Percentiles rank a stretch among this genome's conserved stretches.
phyloP scores from a whole-genome alignment of 148 eudicot species.

The Camellia japonica region DNA sequence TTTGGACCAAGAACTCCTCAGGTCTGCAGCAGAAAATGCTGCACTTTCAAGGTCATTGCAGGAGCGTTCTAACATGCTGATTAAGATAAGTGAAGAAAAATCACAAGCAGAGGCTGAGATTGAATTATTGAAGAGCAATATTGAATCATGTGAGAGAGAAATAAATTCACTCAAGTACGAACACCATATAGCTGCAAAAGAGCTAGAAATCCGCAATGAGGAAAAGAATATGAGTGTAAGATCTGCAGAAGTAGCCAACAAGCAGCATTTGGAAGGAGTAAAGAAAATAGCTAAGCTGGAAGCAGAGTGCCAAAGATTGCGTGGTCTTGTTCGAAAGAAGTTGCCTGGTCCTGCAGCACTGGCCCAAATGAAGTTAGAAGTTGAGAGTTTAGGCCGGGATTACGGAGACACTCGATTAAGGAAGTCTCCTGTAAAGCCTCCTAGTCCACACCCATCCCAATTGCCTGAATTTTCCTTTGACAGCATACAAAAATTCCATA shows the following conservation, averaged over 20 bases:
- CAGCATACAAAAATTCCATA: constrained; percentile 57
- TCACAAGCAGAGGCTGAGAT: constrained; percentile 85
- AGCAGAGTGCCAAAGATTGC: constrained; percentile 93
- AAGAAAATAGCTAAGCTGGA: constrained; percentile 92
- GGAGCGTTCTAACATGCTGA: constrained; percentile 86
- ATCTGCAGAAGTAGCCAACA: constrained; percentile 89
- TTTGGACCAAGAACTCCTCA: constrained; percentile 73
- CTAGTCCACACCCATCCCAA: constrained; percentile 59
- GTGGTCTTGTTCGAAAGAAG: constrained; percentile 94
- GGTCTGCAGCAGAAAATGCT: constrained; percentile 76
- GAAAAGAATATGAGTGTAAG: constrained; percentile 92
- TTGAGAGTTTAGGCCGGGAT: constrained; percentile 80
- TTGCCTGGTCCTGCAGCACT: constrained; percentile 98
- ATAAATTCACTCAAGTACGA: constrained; percentile 91
- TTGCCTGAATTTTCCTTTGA: constrained; percentile 71
- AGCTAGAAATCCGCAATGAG: constrained; percentile 91
- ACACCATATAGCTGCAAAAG: constrained; percentile 73
- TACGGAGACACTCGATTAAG: constrained; percentile 65
- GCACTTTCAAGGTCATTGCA: constrained; percentile 90
- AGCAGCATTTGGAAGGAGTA: constrained; percentile 84
- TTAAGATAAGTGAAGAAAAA: constrained; percentile 78
- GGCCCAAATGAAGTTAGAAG: constrained; percentile 99
- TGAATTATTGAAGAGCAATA: constrained; percentile 63
- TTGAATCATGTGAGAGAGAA: constrained; percentile 85
- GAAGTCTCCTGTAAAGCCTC: constrained; percentile 75